phyloP scores from a whole-genome alignment of 2,329 filamentous ascomycete species.

The Tympanopsis confertula region DNA sequence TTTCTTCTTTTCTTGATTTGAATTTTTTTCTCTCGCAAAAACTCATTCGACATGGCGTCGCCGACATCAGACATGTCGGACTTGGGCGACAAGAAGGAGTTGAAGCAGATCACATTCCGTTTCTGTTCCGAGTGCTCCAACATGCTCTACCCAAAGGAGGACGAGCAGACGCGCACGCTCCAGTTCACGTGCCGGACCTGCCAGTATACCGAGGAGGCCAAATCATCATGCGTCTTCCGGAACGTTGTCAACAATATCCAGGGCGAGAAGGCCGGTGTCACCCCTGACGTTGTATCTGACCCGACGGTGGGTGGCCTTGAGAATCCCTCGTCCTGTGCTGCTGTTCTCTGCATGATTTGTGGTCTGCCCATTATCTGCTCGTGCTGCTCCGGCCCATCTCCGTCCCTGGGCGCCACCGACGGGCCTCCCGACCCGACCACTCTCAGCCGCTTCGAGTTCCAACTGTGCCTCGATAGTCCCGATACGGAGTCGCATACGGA shows the following conservation, averaged over 20 bases:
- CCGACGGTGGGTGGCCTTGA: constrained; percentile 82
- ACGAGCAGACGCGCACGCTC: constrained; percentile 69
- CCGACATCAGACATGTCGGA: constrained; percentile 36
- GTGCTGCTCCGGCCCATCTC: background rate
- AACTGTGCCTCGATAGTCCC: background rate
- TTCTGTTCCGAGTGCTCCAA: constrained; percentile 99
- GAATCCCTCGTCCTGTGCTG: constrained; percentile 16
- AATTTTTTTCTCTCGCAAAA: background rate
- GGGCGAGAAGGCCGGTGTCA: constrained; percentile 92
- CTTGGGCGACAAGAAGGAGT: constrained; percentile 31
- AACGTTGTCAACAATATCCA: constrained; percentile 85
- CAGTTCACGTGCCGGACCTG: constrained; percentile 96
- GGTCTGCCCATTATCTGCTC: constrained; percentile 1
- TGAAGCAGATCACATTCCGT: constrained; percentile 83
- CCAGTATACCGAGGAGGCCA: constrained; percentile 77
- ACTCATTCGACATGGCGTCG: constrained; percentile 38
- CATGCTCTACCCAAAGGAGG: constrained; percentile 94
- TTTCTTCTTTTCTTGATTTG: constrained; percentile 1
- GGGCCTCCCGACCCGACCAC: background rate
- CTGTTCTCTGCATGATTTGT: constrained; percentile 4
- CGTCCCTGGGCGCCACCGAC: too few species aligned
- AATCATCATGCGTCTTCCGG: constrained; percentile 86
- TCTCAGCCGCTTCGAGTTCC: background rate
- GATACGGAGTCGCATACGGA: background rate
- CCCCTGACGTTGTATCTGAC: constrained; percentile 91